A percentile compares a stretch with the other conserved stretches of the same genome.
Conservation (phyloP, 2,329 filamentous ascomycete genomes). For the Pseudogymnoascus sp. region DNA sequence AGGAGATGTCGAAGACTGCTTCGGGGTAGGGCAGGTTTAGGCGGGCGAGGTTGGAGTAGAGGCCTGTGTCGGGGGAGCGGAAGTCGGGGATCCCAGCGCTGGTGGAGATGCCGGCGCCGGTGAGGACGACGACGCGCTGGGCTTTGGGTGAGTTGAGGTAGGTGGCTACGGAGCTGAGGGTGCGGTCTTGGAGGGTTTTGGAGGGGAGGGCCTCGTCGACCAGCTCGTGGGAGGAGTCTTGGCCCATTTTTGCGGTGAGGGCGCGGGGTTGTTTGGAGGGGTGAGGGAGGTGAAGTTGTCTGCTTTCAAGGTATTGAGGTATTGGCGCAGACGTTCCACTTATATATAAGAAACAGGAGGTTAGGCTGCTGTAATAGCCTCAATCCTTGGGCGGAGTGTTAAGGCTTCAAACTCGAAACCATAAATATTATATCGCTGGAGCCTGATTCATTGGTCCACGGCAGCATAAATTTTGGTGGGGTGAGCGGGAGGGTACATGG, state of each 20-base stretch:
- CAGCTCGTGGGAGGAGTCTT: constrained; percentile 66
- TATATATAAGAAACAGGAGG: background rate
- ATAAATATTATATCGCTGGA: background rate
- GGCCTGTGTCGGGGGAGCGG: constrained; percentile 81
- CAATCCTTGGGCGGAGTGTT: background rate
- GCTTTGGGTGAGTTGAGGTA: constrained; percentile 67
- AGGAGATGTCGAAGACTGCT: constrained; percentile 88
- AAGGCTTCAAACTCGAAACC: background rate
- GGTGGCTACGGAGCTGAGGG: constrained; percentile 68
- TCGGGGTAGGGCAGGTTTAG: constrained; percentile 84
- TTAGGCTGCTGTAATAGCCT: background rate
- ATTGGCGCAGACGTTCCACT: background rate
- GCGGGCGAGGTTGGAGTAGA: constrained; percentile 86
- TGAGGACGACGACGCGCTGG: constrained; percentile 76
- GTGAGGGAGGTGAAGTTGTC: background rate
- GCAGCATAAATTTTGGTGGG: background rate
- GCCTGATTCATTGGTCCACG: background rate
- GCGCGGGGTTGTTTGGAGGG: background rate
- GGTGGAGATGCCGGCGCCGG: constrained; percentile 83
- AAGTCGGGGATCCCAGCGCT: constrained; percentile 82
- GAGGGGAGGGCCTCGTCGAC: constrained; percentile 52
- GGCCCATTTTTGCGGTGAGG: constrained; percentile 64
- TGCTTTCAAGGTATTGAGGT: background rate
- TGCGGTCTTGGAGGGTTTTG: constrained; percentile 60
- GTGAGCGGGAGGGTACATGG: background rate